Percentiles rank a stretch among this genome's conserved stretches.
These are phyloP conservation scores for Alternaria triticina DNA, from an alignment of 2,329 filamentous ascomycete species.

Conservation along the genomic window DNA sequence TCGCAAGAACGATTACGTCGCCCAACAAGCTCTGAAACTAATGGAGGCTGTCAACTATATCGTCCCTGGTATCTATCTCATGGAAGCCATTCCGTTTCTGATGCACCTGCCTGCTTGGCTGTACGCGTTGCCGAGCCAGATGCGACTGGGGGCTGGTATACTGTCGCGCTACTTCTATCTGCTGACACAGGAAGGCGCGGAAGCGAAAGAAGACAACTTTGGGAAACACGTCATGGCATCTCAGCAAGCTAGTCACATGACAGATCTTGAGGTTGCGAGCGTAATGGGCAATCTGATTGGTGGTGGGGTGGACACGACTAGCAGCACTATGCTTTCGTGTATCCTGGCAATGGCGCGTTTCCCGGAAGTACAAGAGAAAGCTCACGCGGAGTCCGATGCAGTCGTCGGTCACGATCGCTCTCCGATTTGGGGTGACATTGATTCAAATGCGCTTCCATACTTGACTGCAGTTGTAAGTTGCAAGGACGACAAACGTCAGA, in stretches of 20 bases:
- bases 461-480: background rate
- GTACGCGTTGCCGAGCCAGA: background rate
- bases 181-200: background rate
- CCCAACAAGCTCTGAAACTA: background rate
- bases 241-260: background rate
- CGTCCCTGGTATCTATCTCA: background rate
- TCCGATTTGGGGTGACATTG: background rate
- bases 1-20: background rate
- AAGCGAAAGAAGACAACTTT: background rate
- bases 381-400: background rate
- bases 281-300: background rate
- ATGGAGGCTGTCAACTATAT: background rate
- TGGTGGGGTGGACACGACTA: background rate
- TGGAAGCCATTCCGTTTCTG: background rate
- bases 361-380: background rate
- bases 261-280: background rate
- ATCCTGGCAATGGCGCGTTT: background rate
- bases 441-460: background rate
- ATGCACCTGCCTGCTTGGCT: background rate
- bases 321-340: background rate
- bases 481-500: no score
- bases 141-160: background rate
- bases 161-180: background rate
- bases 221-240: background rate
- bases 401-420: background rate